Base-by-base conservation (phyloP, 164 flowering plant species). In the Vitis cinerea region DNA sequence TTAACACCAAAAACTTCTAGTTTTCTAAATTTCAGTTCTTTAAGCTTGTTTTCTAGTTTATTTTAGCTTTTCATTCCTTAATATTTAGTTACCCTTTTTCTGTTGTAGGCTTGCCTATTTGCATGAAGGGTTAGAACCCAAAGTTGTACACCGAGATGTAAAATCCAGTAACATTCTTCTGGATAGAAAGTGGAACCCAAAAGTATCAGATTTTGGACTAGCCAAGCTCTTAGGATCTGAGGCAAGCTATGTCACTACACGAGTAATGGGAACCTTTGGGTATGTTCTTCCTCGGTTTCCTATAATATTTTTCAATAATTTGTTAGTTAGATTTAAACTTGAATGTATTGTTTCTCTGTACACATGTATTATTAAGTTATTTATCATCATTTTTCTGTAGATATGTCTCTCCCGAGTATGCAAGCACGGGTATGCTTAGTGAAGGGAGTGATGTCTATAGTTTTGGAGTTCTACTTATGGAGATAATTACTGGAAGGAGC, bases 181-280 rank as follows among this genome's bases (percentile, higher is more conserved):
- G 48, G 97, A 93, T 66, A 83, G 73, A 71, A 84, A 84, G 12
- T 93, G 97, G 97, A 90, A 87, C 49, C 63, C 97, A 8, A 93
- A 88, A 76, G 90, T 91, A 30, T 91, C 98, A 23, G 97, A 93
- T 76, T 93, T 93, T 79, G 98, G 98, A 59, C 84, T 93, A 67
- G 98, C 98, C 67, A 93, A 93, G 85, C 83, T 93, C 16, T 69
- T 93, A 67, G 89, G 86, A 59, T 76, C 97, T 9, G 98, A 90
- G 71, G 76, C 82, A 65, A 91, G 89, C 86, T 80, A 89, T 78
- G 95, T 93, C 71, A 91, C 98, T 19, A 93, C 98, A 2, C 88
- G 96, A 55, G 96, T 92, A 10, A 92, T 92, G 97, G 97, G 97
- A 30, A 92, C 97, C 60, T 90, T 90, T 64, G 97, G 96, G 97